These are phyloP conservation scores for Scheffersomyces cryptocercus DNA, from an alignment of 1,139 yeast genomes.

Conservation along the genomic window DNA sequence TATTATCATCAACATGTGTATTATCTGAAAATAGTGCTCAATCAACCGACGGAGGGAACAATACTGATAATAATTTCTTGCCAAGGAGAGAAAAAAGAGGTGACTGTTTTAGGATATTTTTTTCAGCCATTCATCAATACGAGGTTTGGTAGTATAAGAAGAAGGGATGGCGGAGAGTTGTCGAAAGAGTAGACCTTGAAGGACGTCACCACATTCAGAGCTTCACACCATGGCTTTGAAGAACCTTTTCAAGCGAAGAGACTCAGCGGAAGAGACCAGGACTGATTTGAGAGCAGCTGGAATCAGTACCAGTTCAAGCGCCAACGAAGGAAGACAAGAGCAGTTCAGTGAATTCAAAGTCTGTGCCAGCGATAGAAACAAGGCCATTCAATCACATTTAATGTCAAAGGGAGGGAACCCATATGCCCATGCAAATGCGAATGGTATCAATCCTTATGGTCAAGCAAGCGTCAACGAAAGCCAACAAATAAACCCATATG, in stretches of 20 bases:
- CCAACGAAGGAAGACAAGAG: conserved; percentile 37
- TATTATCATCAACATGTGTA: too few species aligned
- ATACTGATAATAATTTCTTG: too few species aligned
- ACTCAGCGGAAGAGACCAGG: conserved; percentile 59
- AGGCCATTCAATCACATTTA: conserved; percentile 20
- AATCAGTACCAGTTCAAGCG: conserved; percentile 43
- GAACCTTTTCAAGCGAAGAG: conserved; percentile 61
- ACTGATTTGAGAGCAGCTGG: conserved; percentile 55
- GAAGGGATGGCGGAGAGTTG: too few species aligned
- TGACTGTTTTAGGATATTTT: too few species aligned
- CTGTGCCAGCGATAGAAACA: conserved; percentile 33
- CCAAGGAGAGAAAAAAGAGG: too few species aligned
- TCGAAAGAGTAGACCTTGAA: too few species aligned
- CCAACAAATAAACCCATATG: neutral
- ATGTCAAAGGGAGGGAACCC: conserved; percentile 17
- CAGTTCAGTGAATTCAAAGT: conserved; percentile 67
- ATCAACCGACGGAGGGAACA: too few species aligned
- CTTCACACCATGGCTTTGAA: conserved; percentile 38
- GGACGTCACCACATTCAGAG: too few species aligned
- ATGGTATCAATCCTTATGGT: conserved; percentile 3
- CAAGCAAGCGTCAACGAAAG: neutral
- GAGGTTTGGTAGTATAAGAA: too few species aligned
- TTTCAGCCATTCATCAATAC: too few species aligned
- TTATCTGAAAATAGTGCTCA: too few species aligned
- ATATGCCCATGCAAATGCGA: neutral